These are phyloP conservation scores for Tilletia caries DNA, from an alignment of 1,284 basidiomycete species.

Conservation along the genomic window DNA sequence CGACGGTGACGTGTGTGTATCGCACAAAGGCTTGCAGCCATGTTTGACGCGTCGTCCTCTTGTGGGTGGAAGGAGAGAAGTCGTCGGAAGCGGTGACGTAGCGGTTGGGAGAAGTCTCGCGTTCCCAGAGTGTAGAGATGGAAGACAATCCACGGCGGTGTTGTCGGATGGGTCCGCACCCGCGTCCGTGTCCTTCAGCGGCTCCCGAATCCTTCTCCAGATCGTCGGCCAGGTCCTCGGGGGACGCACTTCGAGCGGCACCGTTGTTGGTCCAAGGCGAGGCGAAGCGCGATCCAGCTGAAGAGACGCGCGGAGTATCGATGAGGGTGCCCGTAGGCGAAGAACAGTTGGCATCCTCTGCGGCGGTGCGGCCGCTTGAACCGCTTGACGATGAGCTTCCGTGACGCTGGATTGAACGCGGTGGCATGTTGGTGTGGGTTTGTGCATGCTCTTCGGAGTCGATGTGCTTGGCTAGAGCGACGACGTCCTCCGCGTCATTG, in stretches of 20 bases:
- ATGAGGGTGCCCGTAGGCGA: slow-evolving; percentile 1
- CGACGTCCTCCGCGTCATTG: not conserved
- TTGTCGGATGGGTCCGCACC: not conserved
- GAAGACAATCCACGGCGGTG: not conserved
- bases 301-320: not conserved
- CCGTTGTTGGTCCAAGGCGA: not conserved
- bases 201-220: not conserved
- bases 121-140: slow-evolving; percentile 4
- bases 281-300: not conserved
- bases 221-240: not conserved
- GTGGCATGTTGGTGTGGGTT: not conserved
- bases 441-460: not conserved
- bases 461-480: not conserved
- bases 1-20: slow-evolving; percentile 53
- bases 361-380: not conserved
- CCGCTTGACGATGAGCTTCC: slow-evolving; percentile 6
- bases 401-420: not conserved
- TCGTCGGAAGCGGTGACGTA: slow-evolving; percentile 5
- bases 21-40: slow-evolving; percentile 16
- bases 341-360: not conserved
- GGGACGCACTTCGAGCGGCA: not conserved
- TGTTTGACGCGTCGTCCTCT: not conserved
- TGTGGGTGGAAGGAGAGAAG: not conserved
- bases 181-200: no score
- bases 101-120: slow-evolving; percentile 18